phyloP scores from a whole-genome alignment of 805 yeast species.

The Saccharomycopsis malanga region DNA sequence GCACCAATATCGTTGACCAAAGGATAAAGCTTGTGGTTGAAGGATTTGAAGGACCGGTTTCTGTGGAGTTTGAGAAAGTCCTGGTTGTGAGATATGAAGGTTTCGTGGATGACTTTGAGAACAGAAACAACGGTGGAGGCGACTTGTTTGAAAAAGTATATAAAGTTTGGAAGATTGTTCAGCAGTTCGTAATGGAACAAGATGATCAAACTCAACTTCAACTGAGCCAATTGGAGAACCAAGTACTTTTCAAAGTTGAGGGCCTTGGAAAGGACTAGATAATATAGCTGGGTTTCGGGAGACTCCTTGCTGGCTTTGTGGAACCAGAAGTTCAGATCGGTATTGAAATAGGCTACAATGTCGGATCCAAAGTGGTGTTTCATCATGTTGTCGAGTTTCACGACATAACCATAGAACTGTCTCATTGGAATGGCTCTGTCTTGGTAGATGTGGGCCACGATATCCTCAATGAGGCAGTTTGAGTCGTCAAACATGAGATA shows the following conservation, averaged over 20 bases:
- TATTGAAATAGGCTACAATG: neutral
- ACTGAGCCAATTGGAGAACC: neutral
- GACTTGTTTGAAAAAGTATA: neutral
- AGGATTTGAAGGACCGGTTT: constrained; percentile 5
- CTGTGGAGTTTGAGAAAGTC: constrained; percentile 4
- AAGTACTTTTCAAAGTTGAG: constrained; percentile 6
- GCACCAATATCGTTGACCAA: neutral
- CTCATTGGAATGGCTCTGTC: neutral
- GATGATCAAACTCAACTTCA: constrained; percentile 2
- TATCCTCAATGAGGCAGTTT: neutral
- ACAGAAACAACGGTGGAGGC: neutral
- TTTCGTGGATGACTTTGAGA: neutral
- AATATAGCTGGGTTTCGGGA: neutral
- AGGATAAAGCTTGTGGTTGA: constrained; percentile 1
- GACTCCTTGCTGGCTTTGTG: neutral
- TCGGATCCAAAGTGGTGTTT: neutral
- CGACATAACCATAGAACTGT: neutral
- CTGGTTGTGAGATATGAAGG: neutral
- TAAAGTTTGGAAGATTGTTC: constrained; percentile 1
- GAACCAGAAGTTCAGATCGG: constrained; percentile 6
- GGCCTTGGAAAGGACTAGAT: constrained; percentile 5
- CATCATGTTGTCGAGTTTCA: neutral
- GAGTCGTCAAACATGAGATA: neutral
- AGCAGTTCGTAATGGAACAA: constrained; percentile 6
- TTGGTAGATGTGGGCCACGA: neutral